A percentile compares a stretch with the other conserved stretches of the same genome.
phyloP scores from a whole-genome alignment of 2,329 filamentous ascomycete species.

The Fusarium anguioides region DNA sequence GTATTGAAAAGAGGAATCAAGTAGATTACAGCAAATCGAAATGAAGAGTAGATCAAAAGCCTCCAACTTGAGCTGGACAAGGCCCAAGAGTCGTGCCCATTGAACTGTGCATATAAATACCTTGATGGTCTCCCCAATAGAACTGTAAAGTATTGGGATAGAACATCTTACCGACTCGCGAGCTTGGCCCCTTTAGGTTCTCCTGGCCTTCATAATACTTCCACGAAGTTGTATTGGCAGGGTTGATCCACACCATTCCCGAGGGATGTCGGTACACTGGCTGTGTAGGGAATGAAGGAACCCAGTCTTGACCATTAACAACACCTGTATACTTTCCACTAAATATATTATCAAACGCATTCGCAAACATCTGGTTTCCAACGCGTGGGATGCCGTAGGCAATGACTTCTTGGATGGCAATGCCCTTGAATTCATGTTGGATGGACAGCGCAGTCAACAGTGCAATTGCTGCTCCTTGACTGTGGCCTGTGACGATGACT shows the following conservation, averaged over 20 bases:
- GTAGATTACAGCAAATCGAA: no score
- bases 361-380: background rate
- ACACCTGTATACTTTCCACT: background rate
- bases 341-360: background rate
- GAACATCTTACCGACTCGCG: background rate
- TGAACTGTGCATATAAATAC: background rate
- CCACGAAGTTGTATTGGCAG: background rate
- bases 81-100: background rate
- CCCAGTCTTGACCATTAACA: background rate
- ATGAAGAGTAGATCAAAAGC: background rate
- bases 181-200: background rate
- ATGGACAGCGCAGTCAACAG: background rate
- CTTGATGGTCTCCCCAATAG: slow-evolving; percentile 2
- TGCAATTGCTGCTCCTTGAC: background rate
- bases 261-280: background rate
- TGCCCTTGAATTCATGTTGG: background rate
- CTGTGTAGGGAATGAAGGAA: background rate
- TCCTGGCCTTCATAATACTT: background rate
- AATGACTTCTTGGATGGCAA: background rate
- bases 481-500: background rate
- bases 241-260: background rate
- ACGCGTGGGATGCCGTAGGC: background rate
- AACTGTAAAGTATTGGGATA: background rate
- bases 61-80: background rate
- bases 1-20: no score